A percentile compares a stretch with the other conserved stretches of the same genome.
Conservation (phyloP, 129 eudicot genomes). For the Apium graveolens region DNA sequence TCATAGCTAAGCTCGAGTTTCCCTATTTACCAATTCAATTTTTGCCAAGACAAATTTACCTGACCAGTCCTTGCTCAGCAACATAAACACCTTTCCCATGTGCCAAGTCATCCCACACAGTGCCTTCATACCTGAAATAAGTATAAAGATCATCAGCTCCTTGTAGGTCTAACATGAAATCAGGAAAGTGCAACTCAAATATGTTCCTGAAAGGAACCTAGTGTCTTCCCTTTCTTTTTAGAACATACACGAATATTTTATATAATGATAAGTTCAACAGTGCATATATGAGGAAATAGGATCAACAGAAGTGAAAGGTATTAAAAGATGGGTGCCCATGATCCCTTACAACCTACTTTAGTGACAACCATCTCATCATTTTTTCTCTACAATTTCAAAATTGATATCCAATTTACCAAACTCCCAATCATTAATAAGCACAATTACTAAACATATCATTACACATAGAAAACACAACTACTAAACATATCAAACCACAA, state of each 20-base stretch:
- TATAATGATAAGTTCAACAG: background rate
- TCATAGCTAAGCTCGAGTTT: background rate
- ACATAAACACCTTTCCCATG: constrained; percentile 89
- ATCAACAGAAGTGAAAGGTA: background rate
- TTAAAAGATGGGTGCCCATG: too few species aligned
- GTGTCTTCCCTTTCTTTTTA: background rate
- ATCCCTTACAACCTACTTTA: background rate
- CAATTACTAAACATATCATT: background rate
- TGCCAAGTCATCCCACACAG: constrained; percentile 70
- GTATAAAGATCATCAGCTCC: background rate
- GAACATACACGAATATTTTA: too few species aligned
- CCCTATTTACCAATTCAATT: background rate
- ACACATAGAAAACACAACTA: background rate
- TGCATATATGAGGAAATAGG: background rate
- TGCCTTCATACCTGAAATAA: constrained; percentile 54
- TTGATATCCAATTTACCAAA: background rate
- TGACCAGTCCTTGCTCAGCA: constrained; percentile 78
- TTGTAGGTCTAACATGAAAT: background rate
- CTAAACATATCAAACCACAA: background rate
- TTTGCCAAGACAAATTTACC: constrained; percentile 31
- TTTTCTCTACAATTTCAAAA: background rate
- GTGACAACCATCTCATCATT: background rate
- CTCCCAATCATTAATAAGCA: background rate
- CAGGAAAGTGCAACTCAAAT: constrained; percentile 4
- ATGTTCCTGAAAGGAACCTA: background rate